A percentile compares a stretch with the other conserved stretches of the same genome.
Conservation (phyloP, 345 rosid genomes). For the Nasturtium officinale region DNA sequence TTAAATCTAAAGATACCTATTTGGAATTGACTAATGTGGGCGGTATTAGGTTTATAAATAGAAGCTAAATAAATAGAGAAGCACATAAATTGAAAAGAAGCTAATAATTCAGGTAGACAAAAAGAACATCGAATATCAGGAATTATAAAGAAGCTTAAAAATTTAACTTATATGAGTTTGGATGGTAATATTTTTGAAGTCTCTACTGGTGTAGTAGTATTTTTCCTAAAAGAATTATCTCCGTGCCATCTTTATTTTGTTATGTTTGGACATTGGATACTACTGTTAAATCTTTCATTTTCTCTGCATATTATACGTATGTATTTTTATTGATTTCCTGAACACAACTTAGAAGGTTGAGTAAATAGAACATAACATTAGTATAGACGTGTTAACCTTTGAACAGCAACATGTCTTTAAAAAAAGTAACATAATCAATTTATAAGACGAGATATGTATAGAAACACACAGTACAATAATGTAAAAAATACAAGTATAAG, state of each 20-base stretch:
- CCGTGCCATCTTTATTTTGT: background rate
- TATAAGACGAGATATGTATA: background rate
- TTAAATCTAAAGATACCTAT: no score
- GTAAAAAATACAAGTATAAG: constrained; percentile 18
- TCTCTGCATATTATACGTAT: background rate
- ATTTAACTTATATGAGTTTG: background rate
- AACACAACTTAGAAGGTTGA: background rate
- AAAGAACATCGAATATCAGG: background rate
- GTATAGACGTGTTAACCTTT: background rate
- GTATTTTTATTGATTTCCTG: background rate
- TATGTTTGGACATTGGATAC: background rate
- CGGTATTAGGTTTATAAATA: no score
- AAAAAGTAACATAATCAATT: constrained; percentile 19
- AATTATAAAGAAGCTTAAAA: background rate
- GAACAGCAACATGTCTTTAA: background rate
- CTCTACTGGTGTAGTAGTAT: no score
- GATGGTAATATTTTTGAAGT: background rate
- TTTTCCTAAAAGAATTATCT: no score
- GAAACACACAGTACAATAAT: constrained; percentile 25
- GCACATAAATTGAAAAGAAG: background rate
- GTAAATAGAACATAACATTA: background rate
- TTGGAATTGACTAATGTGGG: no score
- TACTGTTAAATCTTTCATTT: background rate
- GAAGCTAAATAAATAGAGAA: no score
- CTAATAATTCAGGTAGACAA: background rate